Percentiles rank a stretch among this genome's conserved stretches.
phyloP scores from a whole-genome alignment of 108 stramenopile species.

The Nannochloropsis granulata region DNA sequence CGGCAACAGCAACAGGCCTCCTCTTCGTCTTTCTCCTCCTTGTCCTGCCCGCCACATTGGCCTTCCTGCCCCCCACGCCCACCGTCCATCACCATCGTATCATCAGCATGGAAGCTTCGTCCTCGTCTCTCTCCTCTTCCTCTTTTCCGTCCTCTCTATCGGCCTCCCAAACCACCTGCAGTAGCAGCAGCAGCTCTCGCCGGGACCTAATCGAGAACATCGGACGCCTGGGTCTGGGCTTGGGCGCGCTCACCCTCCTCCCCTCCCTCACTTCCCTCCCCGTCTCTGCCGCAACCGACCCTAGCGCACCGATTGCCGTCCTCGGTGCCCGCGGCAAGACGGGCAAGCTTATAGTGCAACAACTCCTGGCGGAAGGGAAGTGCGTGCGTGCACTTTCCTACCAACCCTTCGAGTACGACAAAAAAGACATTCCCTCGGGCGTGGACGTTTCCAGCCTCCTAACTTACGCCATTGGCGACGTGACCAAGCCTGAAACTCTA shows the following conservation, averaged over 20 bases:
- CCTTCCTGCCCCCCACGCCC: neutral
- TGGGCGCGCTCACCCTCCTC: neutral
- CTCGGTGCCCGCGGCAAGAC: conserved; percentile 14
- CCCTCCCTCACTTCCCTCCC: neutral
- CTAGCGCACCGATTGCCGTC: neutral
- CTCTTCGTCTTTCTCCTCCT: neutral
- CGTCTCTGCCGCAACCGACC: neutral
- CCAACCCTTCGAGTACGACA: conserved; percentile 1
- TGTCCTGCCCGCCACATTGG: neutral
- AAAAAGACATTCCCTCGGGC: neutral
- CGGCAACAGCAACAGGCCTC: no score
- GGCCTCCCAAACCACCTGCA: neutral
- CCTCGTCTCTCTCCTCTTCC: neutral
- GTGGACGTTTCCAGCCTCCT: conserved; percentile 7
- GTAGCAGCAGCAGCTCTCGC: neutral
- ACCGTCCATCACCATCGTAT: neutral
- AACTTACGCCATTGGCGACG: conserved; percentile 39
- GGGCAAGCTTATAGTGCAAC: conserved; percentile 18
- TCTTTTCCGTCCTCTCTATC: neutral
- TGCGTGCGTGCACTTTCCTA: conserved; percentile 7
- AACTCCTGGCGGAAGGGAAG: conserved; percentile 8
- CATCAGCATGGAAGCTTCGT: neutral
- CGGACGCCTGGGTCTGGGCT: neutral
- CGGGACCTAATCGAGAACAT: neutral
- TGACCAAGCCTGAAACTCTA: conserved; percentile 40